Percentiles rank a stretch among this genome's conserved stretches.
Conservation (phyloP, 2,329 filamentous ascomycete species). For the Huntiella decipiens region DNA sequence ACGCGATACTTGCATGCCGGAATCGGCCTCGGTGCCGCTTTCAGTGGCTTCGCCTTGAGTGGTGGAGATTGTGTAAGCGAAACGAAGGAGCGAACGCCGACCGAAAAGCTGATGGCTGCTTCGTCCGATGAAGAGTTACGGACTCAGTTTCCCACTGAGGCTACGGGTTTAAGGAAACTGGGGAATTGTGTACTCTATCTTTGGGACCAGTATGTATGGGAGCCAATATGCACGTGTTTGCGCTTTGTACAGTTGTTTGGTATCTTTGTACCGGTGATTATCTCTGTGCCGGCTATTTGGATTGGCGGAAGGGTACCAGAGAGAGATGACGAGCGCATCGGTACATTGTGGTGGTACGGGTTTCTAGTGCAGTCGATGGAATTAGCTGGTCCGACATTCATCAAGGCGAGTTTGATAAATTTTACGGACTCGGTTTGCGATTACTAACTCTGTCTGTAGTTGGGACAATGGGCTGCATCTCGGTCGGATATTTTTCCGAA, state of each 20-base stretch:
- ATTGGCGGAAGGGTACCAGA: slow-evolving; percentile 45
- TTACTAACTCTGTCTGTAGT: slow-evolving; percentile 23
- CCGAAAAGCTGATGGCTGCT: slow-evolving; percentile 70
- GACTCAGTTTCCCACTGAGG: slow-evolving; percentile 44
- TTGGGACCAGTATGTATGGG: slow-evolving; percentile 55
- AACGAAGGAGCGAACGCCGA: slow-evolving; percentile 6
- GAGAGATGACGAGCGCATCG: slow-evolving; percentile 55
- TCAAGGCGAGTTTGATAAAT: slow-evolving; percentile 47
- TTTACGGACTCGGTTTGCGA: background rate
- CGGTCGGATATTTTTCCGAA: slow-evolving; percentile 89
- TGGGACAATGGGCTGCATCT: slow-evolving; percentile 96
- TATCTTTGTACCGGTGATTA: slow-evolving; percentile 82
- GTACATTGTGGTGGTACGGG: slow-evolving; percentile 86
- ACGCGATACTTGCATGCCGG: slow-evolving; percentile 5
- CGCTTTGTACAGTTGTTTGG: slow-evolving; percentile 73
- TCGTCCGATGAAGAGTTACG: slow-evolving; percentile 59
- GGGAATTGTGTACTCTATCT: slow-evolving; percentile 43
- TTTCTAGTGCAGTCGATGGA: slow-evolving; percentile 85
- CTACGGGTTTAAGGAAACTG: slow-evolving; percentile 38
- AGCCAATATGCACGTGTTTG: slow-evolving; percentile 70
- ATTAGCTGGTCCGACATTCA: slow-evolving; percentile 81
- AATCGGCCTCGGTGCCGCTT: background rate
- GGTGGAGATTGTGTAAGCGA: background rate
- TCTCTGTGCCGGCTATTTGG: slow-evolving; percentile 64
- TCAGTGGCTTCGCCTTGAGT: slow-evolving; percentile 2